Evolutionary conservation across 2,329 filamentous ascomycete genomes (phyloP).

Genomic region (Penicillium sp.): DNA sequence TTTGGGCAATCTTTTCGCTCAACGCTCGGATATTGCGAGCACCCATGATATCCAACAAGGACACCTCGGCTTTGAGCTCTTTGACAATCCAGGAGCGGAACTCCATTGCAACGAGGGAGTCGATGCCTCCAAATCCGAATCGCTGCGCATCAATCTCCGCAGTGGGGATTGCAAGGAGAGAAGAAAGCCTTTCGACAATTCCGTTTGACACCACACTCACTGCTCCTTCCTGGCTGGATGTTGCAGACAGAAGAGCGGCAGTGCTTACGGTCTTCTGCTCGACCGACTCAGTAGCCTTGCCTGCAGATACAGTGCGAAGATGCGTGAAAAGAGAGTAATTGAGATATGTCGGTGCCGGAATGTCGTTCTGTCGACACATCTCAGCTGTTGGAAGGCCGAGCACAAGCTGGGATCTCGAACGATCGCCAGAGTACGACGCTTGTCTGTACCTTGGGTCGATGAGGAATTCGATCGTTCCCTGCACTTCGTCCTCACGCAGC

Average conservation of each 20-base stretch:
- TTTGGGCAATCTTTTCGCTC: conserved; percentile 17
- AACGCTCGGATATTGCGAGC: conserved; percentile 19
- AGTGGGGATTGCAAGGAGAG: conserved; percentile 24
- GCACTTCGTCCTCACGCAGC: conserved; percentile 26
- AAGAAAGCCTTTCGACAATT: conserved; percentile 17
- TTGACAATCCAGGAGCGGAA: conserved; percentile 32
- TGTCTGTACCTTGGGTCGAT: conserved; percentile 9
- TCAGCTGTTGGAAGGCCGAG: conserved; percentile 21
- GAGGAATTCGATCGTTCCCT: conserved; percentile 19
- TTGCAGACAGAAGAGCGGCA: conserved; percentile 7
- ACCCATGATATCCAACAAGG: conserved; percentile 23
- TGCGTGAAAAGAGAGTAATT: conserved; percentile 29
- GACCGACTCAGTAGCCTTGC: background rate
- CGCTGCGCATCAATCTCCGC: conserved; percentile 27
- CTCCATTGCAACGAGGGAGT: conserved; percentile 33
- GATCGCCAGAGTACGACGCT: too few species aligned
- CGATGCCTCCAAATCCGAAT: conserved; percentile 26
- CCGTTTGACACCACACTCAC: conserved; percentile 14
- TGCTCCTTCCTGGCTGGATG: conserved; percentile 5
- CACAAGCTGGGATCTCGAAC: conserved; percentile 12
- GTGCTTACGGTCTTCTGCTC: conserved; percentile 11
- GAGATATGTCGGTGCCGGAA: conserved; percentile 23
- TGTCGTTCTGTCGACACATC: conserved; percentile 17
- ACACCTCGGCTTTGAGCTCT: conserved; percentile 27
- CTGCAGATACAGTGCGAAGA: conserved; percentile 1